Evolutionary conservation across 257 asterid genomes (phyloP), one percentile per base, ranked within the genome.

Genomic region (Fraxinus quadrangulata): DNA sequence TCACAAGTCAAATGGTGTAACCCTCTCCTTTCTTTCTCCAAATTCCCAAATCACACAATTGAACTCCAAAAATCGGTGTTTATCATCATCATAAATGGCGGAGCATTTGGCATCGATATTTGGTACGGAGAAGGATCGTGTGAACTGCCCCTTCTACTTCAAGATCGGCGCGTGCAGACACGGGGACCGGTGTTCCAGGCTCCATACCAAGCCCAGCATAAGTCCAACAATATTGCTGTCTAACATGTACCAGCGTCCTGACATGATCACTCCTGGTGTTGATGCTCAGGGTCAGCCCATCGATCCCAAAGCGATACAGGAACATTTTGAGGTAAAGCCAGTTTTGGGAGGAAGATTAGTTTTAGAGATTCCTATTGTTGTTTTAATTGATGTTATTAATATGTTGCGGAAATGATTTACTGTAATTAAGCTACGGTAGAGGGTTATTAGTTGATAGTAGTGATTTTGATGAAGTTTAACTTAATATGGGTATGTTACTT

Each of bases 121-220:
- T 56, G 98, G 98, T 1, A 92, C 98, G 75, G 99, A 95, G 85
- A 90, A 91, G 80, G 99, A 92, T 79, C 75, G 99, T 26, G 99
- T 95, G 76, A 95, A 95, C 83, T 94, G 99, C 36, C 99, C 99
- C 0, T 94, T 94, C 85, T 94, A 94, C 82, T 94, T 92, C 85
- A 95, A 95, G 89, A 93, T 92, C 85, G 99, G 98, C 76, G 99
- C 98, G 30, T 95, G 98, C 67, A 87, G 99, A 34, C 99, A 95
- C 83, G 99, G 99, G 1, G 98, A 95, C 81, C 97, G 99, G 21
- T 95, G 98, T 76, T 94, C 99, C 24, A 93, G 99, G 49, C 96
- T 91, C 72, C 99, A 94, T 81, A 91, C 97, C 39, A 94, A 92
- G 81, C 99, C 99, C 17, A 90, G 97, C 83, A 89, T 91, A 63